A percentile compares a stretch with the other conserved stretches of the same genome.
phyloP scores from a whole-genome alignment of 1,139 yeast genomes.

The Williopsis jadinii region DNA sequence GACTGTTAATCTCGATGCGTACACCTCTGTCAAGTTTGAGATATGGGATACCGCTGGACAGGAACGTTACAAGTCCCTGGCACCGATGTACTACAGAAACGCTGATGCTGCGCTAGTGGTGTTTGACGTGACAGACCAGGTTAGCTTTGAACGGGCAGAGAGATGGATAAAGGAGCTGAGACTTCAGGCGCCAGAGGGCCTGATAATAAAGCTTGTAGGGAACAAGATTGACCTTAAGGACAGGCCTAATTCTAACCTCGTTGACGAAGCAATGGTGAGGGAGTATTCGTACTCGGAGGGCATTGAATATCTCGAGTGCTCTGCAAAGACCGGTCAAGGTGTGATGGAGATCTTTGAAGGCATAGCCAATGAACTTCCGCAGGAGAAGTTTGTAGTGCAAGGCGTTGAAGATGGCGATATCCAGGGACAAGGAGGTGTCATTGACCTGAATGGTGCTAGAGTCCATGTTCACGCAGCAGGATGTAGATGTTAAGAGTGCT shows the following conservation, averaged over 20 bases:
- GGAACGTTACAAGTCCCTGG: constrained; percentile 80
- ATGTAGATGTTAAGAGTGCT: too few relatives aligned
- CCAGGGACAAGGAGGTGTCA: constrained; percentile 1
- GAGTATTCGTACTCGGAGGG: constrained; percentile 5
- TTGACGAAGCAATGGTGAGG: constrained; percentile 19
- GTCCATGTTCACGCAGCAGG: too few relatives aligned
- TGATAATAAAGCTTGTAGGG: constrained; percentile 69
- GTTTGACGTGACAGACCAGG: constrained; percentile 36
- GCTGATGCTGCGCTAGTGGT: constrained; percentile 79
- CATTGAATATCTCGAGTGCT: constrained; percentile 61
- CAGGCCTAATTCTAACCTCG: constrained; percentile 12
- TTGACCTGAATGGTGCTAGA: constrained; percentile 8
- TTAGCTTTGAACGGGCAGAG: constrained; percentile 68
- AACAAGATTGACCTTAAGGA: constrained; percentile 57
- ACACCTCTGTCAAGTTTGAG: constrained; percentile 60
- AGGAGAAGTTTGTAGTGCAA: constrained; percentile 10
- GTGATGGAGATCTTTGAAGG: constrained; percentile 55
- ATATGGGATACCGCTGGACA: constrained; percentile 96
- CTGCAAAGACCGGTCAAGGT: constrained; percentile 77
- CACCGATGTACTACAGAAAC: constrained; percentile 88
- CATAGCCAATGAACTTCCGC: constrained; percentile 21
- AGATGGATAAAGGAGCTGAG: constrained; percentile 80
- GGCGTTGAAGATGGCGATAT: constrained; percentile 3
- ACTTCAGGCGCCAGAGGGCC: constrained; percentile 65
- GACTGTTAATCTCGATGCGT: constrained; percentile 42